Base-by-base conservation (phyloP, 352 stramenopile genomes). In the Phytophthora parvispora region DNA sequence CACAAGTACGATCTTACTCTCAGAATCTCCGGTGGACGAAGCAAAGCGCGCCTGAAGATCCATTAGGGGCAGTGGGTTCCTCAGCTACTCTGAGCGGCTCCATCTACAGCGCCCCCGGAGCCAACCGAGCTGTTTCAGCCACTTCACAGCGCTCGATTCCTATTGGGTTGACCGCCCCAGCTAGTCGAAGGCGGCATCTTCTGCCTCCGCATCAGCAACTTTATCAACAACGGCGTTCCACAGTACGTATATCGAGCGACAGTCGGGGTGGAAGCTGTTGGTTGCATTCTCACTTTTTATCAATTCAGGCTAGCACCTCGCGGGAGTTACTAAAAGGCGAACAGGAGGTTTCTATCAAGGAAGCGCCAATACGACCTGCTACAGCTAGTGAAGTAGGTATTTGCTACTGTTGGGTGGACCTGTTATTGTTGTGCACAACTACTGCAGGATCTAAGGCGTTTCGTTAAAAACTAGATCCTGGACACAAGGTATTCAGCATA, bases 1-100 rank as follows among this genome's bases (percentile, higher is more conserved):
- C 78, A 27, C 78, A 81, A 8, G 69, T 69, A 20, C 69, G 72
- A 12, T 66, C 67, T 10, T 74, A 85, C 51, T 67, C 74, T 36
- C 77, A 90, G 47, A 85, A 86, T 34, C 47, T 88, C 31, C 61
- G 72, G 0, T 89, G 73, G 83, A 75, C 72, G 22, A 91, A 88
- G 67, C 78, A 83, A 34, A 68, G 56, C 0, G 57, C 67, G 5
- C 57, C 68, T 0, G 75, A 87, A 25, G 74, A 81, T 12, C 60
- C 32, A 69, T 51, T 59, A 20, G 53, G 63, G 18, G 25, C 49
- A 47, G 29, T 54, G 9, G 55, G 40, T 22, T 59, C 45, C 15
- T 34, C 51, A 32, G 53, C 64, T 64, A 60, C 36, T 53, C 20
- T 51, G 6, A 59, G 62, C 31, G 29, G 43, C 36, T n/a, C 49